Conservation (phyloP, 2,329 filamentous ascomycete species). For the Pochonia chlamydosporia region DNA sequence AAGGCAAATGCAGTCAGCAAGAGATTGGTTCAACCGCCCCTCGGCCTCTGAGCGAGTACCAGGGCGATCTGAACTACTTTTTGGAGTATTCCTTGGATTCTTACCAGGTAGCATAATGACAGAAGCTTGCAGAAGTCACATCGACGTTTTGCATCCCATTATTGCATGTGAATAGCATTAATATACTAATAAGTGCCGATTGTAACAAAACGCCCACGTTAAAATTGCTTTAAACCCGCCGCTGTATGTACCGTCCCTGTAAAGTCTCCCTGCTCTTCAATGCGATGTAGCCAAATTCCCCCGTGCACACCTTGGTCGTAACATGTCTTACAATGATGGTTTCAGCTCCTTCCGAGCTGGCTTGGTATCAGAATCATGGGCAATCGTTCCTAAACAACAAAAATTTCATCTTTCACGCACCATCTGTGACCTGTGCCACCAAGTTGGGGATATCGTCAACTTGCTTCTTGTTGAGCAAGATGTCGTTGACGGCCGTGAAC, state of each 20-base stretch:
- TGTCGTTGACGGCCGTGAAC: conserved; percentile 81
- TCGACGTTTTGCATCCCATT: background rate
- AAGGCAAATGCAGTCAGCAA: background rate
- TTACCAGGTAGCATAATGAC: conserved; percentile 8
- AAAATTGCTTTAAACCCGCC: background rate
- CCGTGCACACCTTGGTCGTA: background rate
- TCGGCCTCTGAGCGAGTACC: conserved; percentile 9
- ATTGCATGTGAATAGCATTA: background rate
- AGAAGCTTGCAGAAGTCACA: background rate
- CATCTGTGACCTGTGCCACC: conserved; percentile 31
- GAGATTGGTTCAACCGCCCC: conserved; percentile 8
- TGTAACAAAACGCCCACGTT: background rate
- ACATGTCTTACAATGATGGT: background rate
- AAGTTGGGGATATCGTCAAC: conserved; percentile 77
- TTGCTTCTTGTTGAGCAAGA: conserved; percentile 68
- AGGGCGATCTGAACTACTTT: conserved; percentile 7
- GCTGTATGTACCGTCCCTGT: background rate
- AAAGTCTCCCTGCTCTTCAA: background rate
- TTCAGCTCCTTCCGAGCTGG: background rate
- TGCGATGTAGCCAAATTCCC: background rate
- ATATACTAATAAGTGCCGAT: background rate
- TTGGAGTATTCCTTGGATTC: conserved; percentile 5
- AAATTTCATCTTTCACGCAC: conserved; percentile 4
- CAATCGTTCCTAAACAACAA: background rate
- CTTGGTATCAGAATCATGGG: background rate